These are phyloP conservation scores for Epichloe amarillans DNA, from an alignment of 2,329 filamentous ascomycete genomes.

Conservation along the genomic window DNA sequence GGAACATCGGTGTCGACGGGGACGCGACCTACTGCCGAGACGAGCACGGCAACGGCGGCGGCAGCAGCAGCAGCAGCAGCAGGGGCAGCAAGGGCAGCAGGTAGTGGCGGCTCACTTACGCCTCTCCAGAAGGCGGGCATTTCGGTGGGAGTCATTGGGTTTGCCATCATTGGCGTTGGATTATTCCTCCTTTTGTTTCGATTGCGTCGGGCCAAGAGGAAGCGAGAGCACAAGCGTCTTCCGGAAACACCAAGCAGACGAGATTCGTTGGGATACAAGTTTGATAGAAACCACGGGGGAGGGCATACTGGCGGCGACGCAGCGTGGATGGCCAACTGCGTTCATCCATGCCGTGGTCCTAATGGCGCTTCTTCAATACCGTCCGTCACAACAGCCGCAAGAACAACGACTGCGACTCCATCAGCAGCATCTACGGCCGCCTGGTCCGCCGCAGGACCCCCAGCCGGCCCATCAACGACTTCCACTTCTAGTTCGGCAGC, in stretches of 20 bases:
- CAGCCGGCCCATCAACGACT: slow-evolving; percentile 2
- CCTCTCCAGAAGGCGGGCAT: slow-evolving; percentile 44
- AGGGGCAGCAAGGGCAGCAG: slow-evolving; percentile 7
- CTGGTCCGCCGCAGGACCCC: not conserved
- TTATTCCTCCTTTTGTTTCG: slow-evolving; percentile 33
- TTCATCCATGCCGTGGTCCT: slow-evolving; percentile 11
- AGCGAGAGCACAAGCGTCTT: slow-evolving; percentile 11
- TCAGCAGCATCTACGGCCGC: not conserved
- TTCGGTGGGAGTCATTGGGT: slow-evolving; percentile 37
- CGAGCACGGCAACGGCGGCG: not conserved
- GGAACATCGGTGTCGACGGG: slow-evolving; percentile 1
- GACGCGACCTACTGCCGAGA: slow-evolving; percentile 4
- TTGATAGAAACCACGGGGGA: slow-evolving; percentile 14
- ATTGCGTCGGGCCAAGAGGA: slow-evolving; percentile 25
- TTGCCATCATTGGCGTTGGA: slow-evolving; percentile 32
- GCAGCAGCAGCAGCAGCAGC: slow-evolving; percentile 1
- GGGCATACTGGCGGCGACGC: slow-evolving; percentile 2
- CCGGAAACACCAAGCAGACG: slow-evolving; percentile 9
- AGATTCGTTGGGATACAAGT: slow-evolving; percentile 23
- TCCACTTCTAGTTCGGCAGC: slow-evolving; percentile 2
- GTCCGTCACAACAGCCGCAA: not conserved
- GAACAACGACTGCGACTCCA: not conserved
- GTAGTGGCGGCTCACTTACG: slow-evolving; percentile 12
- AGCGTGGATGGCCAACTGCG: slow-evolving; percentile 16
- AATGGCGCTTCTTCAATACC: slow-evolving; percentile 2